phyloP scores from a whole-genome alignment of 768 basidiomycete genomes.

The Suillus fuscotomentosus region DNA sequence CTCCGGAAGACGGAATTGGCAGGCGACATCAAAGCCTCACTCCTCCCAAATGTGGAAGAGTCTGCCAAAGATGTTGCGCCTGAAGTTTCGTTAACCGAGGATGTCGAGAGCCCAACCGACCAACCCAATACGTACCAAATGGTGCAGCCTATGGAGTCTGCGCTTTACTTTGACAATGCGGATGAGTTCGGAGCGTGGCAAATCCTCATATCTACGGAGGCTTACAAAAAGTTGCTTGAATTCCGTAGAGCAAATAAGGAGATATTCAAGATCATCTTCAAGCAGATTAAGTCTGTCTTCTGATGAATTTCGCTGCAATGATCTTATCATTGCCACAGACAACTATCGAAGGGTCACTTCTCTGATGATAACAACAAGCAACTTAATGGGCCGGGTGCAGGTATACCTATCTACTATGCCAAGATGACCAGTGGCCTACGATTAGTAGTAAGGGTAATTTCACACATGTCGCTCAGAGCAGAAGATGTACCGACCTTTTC shows the following conservation, averaged over 20 bases:
- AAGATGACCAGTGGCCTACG: slow-evolving; percentile 57
- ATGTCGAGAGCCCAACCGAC: neutral
- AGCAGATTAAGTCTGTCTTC: slow-evolving; percentile 61
- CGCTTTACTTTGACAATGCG: slow-evolving; percentile 53
- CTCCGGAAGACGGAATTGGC: slow-evolving; percentile 18
- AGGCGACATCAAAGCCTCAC: slow-evolving; percentile 1
- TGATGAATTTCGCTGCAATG: neutral
- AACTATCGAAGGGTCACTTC: slow-evolving; percentile 68
- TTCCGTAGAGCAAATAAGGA: slow-evolving; percentile 43
- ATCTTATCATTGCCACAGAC: slow-evolving; percentile 35
- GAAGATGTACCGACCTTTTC: neutral
- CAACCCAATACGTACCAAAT: slow-evolving; percentile 37
- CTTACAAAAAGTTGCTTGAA: slow-evolving; percentile 48
- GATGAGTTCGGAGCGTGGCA: slow-evolving; percentile 65
- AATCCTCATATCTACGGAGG: slow-evolving; percentile 52
- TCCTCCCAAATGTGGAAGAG: slow-evolving; percentile 7
- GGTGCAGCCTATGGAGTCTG: slow-evolving; percentile 59
- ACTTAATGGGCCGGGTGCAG: slow-evolving; percentile 41
- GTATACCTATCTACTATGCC: slow-evolving; percentile 65
- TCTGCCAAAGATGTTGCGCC: neutral
- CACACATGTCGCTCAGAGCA: neutral
- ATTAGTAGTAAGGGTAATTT: slow-evolving; percentile 41
- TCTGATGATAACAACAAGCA: slow-evolving; percentile 67
- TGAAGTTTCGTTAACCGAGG: neutral
- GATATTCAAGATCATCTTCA: slow-evolving; percentile 53